Percentiles rank a stretch among this genome's conserved stretches.
phyloP scores from a whole-genome alignment of 2,329 filamentous ascomycete species.

The Aspergillus ochraceus region DNA sequence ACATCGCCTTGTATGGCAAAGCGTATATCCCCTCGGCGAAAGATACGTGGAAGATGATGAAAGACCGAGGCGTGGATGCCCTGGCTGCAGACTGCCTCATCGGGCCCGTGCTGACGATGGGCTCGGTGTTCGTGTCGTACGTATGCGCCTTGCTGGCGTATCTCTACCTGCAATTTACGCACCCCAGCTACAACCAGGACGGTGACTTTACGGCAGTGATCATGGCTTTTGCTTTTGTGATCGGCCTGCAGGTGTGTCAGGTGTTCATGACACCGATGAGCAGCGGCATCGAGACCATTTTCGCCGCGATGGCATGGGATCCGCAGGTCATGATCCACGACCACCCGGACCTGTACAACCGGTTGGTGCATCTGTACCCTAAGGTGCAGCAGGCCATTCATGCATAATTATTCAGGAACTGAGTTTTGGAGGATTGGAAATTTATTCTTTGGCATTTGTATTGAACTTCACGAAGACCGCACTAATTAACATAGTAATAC shows the following conservation, averaged over 20 bases:
- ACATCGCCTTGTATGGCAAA: slow-evolving; percentile 92
- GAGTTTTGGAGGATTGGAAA: neutral
- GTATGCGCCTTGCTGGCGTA: slow-evolving; percentile 79
- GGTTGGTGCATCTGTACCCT: slow-evolving; percentile 80
- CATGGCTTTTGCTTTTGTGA: slow-evolving; percentile 82
- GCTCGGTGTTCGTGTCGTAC: slow-evolving; percentile 80
- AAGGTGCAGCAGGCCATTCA: slow-evolving; percentile 78
- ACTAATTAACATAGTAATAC: neutral
- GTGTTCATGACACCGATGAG: slow-evolving; percentile 86
- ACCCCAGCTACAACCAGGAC: slow-evolving; percentile 74
- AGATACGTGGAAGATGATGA: slow-evolving; percentile 88
- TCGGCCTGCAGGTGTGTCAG: slow-evolving; percentile 85
- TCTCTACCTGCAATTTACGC: slow-evolving; percentile 79
- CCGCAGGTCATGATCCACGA: slow-evolving; percentile 71
- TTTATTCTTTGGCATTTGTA: neutral
- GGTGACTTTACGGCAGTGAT: slow-evolving; percentile 71
- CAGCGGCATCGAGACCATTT: slow-evolving; percentile 88
- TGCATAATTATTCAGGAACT: slow-evolving; percentile 38
- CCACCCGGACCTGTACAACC: slow-evolving; percentile 77
- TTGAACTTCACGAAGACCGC: neutral
- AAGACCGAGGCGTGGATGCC: slow-evolving; percentile 85
- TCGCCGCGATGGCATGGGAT: slow-evolving; percentile 72
- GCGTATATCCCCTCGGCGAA: slow-evolving; percentile 83
- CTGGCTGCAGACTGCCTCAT: slow-evolving; percentile 87
- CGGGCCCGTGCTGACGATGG: slow-evolving; percentile 70